phyloP scores from a whole-genome alignment of 768 basidiomycete species.

The Suillus cothurnatus region DNA sequence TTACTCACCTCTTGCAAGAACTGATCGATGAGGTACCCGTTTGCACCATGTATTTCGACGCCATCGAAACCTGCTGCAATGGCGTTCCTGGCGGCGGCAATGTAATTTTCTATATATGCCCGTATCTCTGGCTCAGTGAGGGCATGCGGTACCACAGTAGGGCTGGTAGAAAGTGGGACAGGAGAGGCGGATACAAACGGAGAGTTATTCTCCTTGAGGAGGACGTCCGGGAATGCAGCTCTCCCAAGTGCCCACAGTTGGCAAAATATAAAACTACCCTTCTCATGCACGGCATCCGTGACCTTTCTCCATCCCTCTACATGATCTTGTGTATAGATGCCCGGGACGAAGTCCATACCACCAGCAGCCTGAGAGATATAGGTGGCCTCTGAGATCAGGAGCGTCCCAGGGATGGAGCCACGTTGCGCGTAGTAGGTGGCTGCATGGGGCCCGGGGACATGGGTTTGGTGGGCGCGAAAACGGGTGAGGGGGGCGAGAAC shows the following conservation, averaged over 20 bases:
- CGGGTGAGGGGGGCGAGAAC: conserved; percentile 41
- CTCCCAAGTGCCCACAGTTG: conserved; percentile 56
- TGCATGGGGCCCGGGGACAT: conserved; percentile 34
- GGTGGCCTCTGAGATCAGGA: conserved; percentile 50
- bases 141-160: conserved; percentile 33
- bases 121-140: conserved; percentile 46
- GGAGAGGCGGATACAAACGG: conserved; percentile 29
- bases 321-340: conserved; percentile 52
- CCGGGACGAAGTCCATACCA: conserved; percentile 42
- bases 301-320: conserved; percentile 56
- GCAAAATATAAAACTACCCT: conserved; percentile 42
- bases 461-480: conserved; percentile 24
- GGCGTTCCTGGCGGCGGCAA: conserved; percentile 52
- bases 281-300: conserved; percentile 44
- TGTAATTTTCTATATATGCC: conserved; percentile 46
- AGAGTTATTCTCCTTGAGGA: conserved; percentile 21
- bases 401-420: conserved; percentile 38
- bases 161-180: conserved; percentile 15
- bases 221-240: conserved; percentile 22
- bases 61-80: conserved; percentile 66
- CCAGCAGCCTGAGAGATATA: conserved; percentile 35
- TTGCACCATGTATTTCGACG: conserved; percentile 40
- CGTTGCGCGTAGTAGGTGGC: conserved; percentile 42
- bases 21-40: conserved; percentile 41
- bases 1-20: conserved; percentile 43